These are phyloP conservation scores for Ogataea allantospora DNA, from an alignment of 805 yeast species.

Conservation along the genomic window DNA sequence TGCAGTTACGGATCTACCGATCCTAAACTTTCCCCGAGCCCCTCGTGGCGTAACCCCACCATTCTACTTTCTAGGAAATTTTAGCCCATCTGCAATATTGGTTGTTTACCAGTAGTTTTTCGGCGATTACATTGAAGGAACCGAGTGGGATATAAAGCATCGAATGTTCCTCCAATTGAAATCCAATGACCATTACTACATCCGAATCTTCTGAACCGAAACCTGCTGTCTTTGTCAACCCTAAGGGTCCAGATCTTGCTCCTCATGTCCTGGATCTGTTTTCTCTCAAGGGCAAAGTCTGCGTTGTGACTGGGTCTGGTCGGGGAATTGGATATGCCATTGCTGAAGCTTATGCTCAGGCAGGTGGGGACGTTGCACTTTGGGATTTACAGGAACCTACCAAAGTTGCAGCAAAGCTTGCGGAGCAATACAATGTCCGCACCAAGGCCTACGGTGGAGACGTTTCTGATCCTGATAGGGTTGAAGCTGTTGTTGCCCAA, in stretches of 20 bases:
- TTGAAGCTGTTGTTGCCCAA: conserved; percentile 30
- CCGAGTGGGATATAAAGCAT: neutral
- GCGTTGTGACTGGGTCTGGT: conserved; percentile 42
- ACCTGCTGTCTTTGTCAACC: conserved; percentile 3
- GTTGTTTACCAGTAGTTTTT: too few species aligned
- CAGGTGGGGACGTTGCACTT: conserved; percentile 43
- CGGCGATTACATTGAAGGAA: neutral
- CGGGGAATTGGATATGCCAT: conserved; percentile 41
- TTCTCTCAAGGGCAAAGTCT: conserved; percentile 42
- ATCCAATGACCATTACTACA: conserved; percentile 1
- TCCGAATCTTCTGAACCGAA: neutral
- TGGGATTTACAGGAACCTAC: conserved; percentile 40
- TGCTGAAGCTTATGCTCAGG: conserved; percentile 43
- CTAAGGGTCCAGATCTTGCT: conserved; percentile 50
- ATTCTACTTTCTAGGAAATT: neutral
- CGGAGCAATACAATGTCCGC: conserved; percentile 39
- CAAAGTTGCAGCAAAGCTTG: conserved; percentile 33
- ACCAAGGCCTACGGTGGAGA: conserved; percentile 28
- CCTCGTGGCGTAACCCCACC: neutral
- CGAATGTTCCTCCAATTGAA: neutral
- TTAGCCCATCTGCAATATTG: neutral
- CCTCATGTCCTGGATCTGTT: conserved; percentile 45
- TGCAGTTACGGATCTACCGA: too few species aligned
- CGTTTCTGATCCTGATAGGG: conserved; percentile 34
- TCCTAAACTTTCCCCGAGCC: too few species aligned